These are phyloP conservation scores for Cutaneotrichosporon dermatis DNA, from an alignment of 1,284 basidiomycete species.

Conservation along the genomic window DNA sequence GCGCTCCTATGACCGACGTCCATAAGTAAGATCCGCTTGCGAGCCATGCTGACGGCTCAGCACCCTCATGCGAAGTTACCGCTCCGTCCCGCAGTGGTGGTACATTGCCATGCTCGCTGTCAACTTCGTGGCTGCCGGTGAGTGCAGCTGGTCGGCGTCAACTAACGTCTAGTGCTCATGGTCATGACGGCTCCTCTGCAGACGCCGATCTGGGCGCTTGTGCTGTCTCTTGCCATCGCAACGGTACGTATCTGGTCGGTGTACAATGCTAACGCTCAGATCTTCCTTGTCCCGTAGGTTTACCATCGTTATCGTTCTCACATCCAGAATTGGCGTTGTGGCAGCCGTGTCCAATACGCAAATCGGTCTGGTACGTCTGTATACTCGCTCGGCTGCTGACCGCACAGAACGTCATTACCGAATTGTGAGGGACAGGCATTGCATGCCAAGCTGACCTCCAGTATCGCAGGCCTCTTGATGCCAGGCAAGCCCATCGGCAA, in stretches of 20 bases:
- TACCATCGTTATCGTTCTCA: too few relatives aligned
- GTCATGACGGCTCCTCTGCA: slow-evolving; percentile 52
- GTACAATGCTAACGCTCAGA: slow-evolving; percentile 19
- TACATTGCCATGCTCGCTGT: slow-evolving; percentile 40
- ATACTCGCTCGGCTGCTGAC: too few relatives aligned
- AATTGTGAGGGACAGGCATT: slow-evolving; percentile 40
- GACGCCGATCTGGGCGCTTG: slow-evolving; percentile 52
- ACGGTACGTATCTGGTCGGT: slow-evolving; percentile 20
- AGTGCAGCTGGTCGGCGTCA: slow-evolving; percentile 33
- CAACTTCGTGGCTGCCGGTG: slow-evolving; percentile 26
- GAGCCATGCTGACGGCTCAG: slow-evolving; percentile 19
- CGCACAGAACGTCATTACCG: slow-evolving; percentile 50
- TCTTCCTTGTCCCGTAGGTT: slow-evolving; percentile 40
- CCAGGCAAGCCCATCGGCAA: slow-evolving; percentile 54
- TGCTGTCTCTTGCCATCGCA: slow-evolving; percentile 51
- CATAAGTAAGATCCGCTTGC: slow-evolving; percentile 38
- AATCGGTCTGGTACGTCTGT: slow-evolving; percentile 45
- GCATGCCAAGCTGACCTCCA: slow-evolving; percentile 6
- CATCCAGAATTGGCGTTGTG: slow-evolving; percentile 47
- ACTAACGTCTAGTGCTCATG: slow-evolving; percentile 39
- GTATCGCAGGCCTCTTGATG: slow-evolving; percentile 52
- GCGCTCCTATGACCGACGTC: slow-evolving; percentile 40
- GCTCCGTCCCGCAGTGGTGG: slow-evolving; percentile 45
- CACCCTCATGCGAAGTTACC: slow-evolving; percentile 46
- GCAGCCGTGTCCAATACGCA: slow-evolving; percentile 53